A percentile compares a stretch with the other conserved stretches of the same genome.
These are phyloP conservation scores for Excoecaria cochinchinensis DNA, from an alignment of 345 rosid species.

Conservation along the genomic window DNA sequence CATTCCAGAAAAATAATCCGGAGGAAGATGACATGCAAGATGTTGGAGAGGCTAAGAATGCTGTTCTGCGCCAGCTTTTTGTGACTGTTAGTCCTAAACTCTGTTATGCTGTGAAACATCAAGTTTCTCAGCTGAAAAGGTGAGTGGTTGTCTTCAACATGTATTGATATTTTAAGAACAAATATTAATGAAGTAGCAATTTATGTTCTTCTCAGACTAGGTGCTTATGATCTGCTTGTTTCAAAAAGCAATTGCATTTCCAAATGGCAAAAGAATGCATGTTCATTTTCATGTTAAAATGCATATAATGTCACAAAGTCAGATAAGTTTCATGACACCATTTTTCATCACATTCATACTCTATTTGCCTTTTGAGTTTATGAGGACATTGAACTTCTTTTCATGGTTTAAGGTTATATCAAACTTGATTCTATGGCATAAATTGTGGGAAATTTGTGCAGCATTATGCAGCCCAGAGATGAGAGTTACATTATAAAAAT, in stretches of 20 bases:
- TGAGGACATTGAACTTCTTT: no score
- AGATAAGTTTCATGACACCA: no score
- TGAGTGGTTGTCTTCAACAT: slow-evolving; percentile 23
- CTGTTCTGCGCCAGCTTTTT: slow-evolving; percentile 44
- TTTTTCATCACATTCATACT: no score
- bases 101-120: slow-evolving; percentile 45
- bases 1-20: neutral
- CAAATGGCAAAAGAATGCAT: no score
- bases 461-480: neutral
- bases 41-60: slow-evolving; percentile 20
- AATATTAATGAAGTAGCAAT: neutral
- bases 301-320: no score
- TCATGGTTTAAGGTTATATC: neutral
- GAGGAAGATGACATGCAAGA: slow-evolving; percentile 33
- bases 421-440: neutral
- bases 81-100: slow-evolving; percentile 49
- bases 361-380: no score
- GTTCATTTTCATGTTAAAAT: no score
- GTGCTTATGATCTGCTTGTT: neutral
- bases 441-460: neutral
- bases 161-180: slow-evolving; percentile 35
- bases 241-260: neutral
- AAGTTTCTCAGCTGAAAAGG: slow-evolving; percentile 47
- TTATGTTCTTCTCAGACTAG: no score
- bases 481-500: neutral